Evolutionary conservation across 192 early-diverging fungal species (phyloP).

Genomic region (Coemansia sp.): DNA sequence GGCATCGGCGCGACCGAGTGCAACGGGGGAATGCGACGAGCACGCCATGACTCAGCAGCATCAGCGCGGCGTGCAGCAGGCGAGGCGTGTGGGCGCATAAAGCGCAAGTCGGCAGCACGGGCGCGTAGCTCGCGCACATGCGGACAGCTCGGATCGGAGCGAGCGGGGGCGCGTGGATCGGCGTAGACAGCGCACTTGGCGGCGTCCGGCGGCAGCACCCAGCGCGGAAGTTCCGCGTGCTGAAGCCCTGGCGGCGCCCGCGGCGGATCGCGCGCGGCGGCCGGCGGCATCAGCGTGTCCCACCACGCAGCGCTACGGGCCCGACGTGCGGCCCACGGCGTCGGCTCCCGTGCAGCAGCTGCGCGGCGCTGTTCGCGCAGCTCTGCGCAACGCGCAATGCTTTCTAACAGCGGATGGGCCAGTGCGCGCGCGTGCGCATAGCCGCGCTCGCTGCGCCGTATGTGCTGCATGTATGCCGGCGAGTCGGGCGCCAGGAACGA

Average conservation of each 20-base stretch:
- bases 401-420: constrained; percentile 40
- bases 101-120: constrained; percentile 37
- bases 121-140: constrained; percentile 39
- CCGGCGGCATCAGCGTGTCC: constrained; percentile 48
- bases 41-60: constrained; percentile 40
- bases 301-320: constrained; percentile 37
- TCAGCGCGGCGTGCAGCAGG: constrained; percentile 1
- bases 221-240: constrained; percentile 31
- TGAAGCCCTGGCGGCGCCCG: constrained; percentile 13
- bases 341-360: constrained; percentile 13
- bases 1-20: constrained; percentile 14
- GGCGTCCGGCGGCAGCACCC: constrained; percentile 30
- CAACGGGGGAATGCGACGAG: constrained; percentile 37
- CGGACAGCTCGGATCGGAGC: constrained; percentile 27
- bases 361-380: constrained; percentile 42
- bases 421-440: constrained; percentile 36
- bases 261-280: constrained; percentile 14
- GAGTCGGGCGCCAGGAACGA: constrained; percentile 33
- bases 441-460: constrained; percentile 35
- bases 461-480: constrained; percentile 39
- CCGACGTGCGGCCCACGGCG: constrained; percentile 21
- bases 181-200: constrained; percentile 42
- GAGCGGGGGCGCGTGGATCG: constrained; percentile 11
- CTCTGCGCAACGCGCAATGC: constrained; percentile 39
- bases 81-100: constrained; percentile 31